Conservation (phyloP, 2,329 filamentous ascomycete genomes). For the Diaporthe humulicola region DNA sequence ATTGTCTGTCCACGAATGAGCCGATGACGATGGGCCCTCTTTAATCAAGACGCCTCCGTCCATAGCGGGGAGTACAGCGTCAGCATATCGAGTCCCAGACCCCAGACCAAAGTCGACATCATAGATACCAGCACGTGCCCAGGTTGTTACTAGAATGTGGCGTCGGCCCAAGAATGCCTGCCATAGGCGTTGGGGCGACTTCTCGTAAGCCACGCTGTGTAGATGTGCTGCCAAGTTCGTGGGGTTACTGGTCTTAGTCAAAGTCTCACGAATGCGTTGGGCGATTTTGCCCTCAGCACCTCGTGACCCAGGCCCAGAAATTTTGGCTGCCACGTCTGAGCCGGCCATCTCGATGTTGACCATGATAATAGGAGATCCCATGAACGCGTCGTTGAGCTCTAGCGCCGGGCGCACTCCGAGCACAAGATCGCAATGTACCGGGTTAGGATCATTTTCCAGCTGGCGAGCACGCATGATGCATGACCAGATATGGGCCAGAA, state of each 20-base stretch:
- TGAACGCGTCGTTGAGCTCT: not conserved
- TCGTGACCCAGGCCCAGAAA: not conserved
- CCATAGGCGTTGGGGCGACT: constrained; percentile 10
- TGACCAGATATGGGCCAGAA: constrained; percentile 2
- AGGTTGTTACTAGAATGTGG: constrained; percentile 4
- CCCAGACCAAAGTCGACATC: constrained; percentile 1
- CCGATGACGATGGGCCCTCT: not conserved
- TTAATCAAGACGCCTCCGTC: not conserved
- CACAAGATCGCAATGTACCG: not conserved
- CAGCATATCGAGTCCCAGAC: constrained; percentile 5
- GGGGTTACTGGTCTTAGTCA: not conserved
- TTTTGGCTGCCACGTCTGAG: not conserved
- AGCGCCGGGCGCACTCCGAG: constrained; percentile 12
- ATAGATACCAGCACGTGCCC: constrained; percentile 4
- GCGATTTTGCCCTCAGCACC: not conserved
- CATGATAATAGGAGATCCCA: constrained; percentile 7
- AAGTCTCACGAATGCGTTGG: not conserved
- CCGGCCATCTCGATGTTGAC: constrained; percentile 7
- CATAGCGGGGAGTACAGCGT: not conserved
- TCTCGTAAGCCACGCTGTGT: not conserved
- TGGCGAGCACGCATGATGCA: constrained; percentile 9
- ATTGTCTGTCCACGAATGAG: not conserved
- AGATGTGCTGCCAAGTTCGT: constrained; percentile 1
- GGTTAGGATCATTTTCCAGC: not conserved
- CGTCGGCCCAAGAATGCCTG: constrained; percentile 6